These are phyloP conservation scores for Diplogelasinospora grovesii DNA, from an alignment of 495 filamentous ascomycete genomes.

Conservation along the genomic window DNA sequence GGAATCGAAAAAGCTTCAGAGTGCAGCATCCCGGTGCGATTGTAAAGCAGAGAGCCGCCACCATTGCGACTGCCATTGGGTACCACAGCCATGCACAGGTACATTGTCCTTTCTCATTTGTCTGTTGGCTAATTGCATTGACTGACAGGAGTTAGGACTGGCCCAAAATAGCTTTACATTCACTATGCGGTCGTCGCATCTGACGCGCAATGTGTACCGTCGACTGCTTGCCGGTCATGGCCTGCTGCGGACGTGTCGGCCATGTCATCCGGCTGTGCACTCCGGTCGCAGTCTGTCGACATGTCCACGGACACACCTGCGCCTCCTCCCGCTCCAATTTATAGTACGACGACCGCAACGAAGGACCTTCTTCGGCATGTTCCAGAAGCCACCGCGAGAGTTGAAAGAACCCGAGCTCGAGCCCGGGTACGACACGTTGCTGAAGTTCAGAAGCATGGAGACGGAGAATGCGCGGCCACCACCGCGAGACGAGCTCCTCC, in stretches of 20 bases:
- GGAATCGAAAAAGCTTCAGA: slow-evolving; percentile 4
- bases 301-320: slow-evolving; percentile 9
- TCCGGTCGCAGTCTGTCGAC: slow-evolving; percentile 10
- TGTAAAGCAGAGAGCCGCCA: too few species aligned
- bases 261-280: slow-evolving; percentile 12
- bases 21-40: too few species aligned
- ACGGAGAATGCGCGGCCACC: slow-evolving; percentile 50
- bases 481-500: slow-evolving; percentile 47
- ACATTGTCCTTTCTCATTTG: too few species aligned
- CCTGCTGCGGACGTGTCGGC: slow-evolving; percentile 30
- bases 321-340: slow-evolving; percentile 23
- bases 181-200: slow-evolving; percentile 76
- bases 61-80: slow-evolving; percentile 15
- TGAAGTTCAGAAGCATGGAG: slow-evolving; percentile 40
- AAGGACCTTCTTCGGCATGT: slow-evolving; percentile 53
- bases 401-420: slow-evolving; percentile 49
- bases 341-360: slow-evolving; percentile 26
- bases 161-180: slow-evolving; percentile 19
- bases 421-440: slow-evolving; percentile 54
- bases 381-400: slow-evolving; percentile 45
- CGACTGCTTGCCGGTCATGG: slow-evolving; percentile 61
- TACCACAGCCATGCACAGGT: too few species aligned
- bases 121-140: too few species aligned
- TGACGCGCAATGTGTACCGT: slow-evolving; percentile 67
- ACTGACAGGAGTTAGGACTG: slow-evolving; percentile 10